phyloP scores from a whole-genome alignment of 768 basidiomycete genomes.

The Cubamyces lactineus region DNA sequence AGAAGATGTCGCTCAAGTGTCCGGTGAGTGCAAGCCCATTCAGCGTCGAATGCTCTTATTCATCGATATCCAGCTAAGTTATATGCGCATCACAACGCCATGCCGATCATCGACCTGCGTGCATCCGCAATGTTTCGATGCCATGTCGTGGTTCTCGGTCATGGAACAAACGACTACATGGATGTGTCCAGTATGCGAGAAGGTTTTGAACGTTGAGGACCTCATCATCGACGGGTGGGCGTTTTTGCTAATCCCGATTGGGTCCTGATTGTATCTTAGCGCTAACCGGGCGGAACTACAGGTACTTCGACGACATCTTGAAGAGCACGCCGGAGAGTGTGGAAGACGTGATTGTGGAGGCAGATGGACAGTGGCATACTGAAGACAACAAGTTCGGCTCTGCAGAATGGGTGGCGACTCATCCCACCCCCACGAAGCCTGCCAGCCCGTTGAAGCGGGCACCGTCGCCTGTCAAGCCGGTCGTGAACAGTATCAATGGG shows the following conservation, averaged over 20 bases:
- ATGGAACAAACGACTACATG: constrained; percentile 98
- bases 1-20: constrained; percentile 91
- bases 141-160: constrained; percentile 88
- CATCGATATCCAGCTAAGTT: constrained; percentile 63
- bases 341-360: constrained; percentile 93
- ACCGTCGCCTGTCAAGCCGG: constrained; percentile 28
- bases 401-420: constrained; percentile 62
- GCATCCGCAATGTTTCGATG: constrained; percentile 96
- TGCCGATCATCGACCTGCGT: constrained; percentile 87
- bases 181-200: constrained; percentile 93
- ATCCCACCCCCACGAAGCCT: constrained; percentile 37
- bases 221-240: constrained; percentile 90
- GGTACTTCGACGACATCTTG: constrained; percentile 88
- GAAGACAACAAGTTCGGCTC: constrained; percentile 85
- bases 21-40: constrained; percentile 61
- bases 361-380: constrained; percentile 96
- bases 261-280: not conserved
- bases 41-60: constrained; percentile 1
- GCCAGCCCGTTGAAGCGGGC: constrained; percentile 19
- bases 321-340: constrained; percentile 73
- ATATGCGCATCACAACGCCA: constrained; percentile 80
- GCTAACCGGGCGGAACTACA: constrained; percentile 35
- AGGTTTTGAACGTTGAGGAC: constrained; percentile 73
- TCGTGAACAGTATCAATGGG: constrained; percentile 33
- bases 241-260: not conserved